Percentiles rank a stretch among this genome's conserved stretches.
Evolutionary conservation across 1,284 basidiomycete genomes (phyloP).

Genomic region (Ganoderma multipileum): DNA sequence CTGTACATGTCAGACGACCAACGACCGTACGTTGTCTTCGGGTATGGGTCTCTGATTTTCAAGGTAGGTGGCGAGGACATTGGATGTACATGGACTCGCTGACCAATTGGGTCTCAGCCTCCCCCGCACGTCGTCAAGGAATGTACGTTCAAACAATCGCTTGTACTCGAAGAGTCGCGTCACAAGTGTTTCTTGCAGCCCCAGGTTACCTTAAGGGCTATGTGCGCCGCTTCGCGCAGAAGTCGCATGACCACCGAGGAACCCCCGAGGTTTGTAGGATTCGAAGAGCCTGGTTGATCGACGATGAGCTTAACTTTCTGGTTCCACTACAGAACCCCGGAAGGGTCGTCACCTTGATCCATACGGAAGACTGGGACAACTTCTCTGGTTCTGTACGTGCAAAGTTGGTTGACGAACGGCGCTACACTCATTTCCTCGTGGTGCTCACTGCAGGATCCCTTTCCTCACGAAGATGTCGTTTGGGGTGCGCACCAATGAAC

Average conservation of each 20-base stretch:
- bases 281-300: background rate
- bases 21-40: conserved; percentile 70
- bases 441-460: conserved; percentile 60
- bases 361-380: conserved; percentile 82
- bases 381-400: conserved; percentile 67
- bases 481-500: conserved; percentile 64
- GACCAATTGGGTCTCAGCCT: conserved; percentile 51
- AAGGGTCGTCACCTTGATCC: conserved; percentile 88
- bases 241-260: conserved; percentile 87
- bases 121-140: conserved; percentile 71
- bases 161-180: background rate
- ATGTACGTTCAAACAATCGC: conserved; percentile 46
- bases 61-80: conserved; percentile 53
- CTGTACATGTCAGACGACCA: background rate
- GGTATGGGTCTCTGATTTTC: conserved; percentile 85
- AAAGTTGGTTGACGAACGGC: background rate
- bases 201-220: conserved; percentile 88
- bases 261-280: conserved; percentile 67
- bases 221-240: conserved; percentile 86
- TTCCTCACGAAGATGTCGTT: conserved; percentile 80
- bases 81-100: background rate
- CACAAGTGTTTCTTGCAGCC: conserved; percentile 21
- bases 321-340: conserved; percentile 65
- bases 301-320: conserved; percentile 1
- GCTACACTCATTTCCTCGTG: background rate